Percentiles rank a stretch among this genome's conserved stretches.
Evolutionary conservation across 2,329 filamentous ascomycete genomes (phyloP).

Genomic region (Aspergillus viridinutans): DNA sequence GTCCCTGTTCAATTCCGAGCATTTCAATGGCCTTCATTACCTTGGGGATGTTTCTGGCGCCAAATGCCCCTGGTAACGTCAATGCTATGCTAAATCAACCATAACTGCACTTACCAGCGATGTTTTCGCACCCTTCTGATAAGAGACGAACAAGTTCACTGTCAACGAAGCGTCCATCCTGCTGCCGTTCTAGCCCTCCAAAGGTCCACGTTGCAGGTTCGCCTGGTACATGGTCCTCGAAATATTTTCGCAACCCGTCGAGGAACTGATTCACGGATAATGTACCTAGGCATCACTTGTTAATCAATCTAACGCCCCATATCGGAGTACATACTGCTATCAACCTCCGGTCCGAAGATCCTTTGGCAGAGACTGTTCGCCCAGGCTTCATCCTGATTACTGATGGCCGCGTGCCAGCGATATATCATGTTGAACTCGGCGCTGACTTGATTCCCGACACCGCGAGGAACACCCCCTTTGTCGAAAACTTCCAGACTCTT

Average conservation of each 20-base stretch:
- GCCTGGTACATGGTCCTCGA: not conserved
- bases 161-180: constrained; percentile 2
- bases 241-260: not conserved
- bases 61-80: constrained; percentile 3
- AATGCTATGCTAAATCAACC: not conserved
- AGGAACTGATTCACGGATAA: constrained; percentile 1
- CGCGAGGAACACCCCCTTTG: constrained; percentile 32
- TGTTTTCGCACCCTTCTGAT: not conserved
- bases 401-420: constrained; percentile 48
- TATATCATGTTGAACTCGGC: constrained; percentile 54
- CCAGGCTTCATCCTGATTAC: constrained; percentile 44
- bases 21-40: constrained; percentile 6
- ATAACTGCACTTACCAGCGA: not conserved
- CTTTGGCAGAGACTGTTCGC: constrained; percentile 23
- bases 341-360: not conserved
- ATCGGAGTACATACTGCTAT: not conserved
- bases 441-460: constrained; percentile 49
- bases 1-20: constrained; percentile 5
- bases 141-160: constrained; percentile 2
- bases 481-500: not conserved
- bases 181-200: not conserved
- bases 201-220: constrained; percentile 2
- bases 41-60: constrained; percentile 1
- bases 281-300: not conserved
- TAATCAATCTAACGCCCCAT: not conserved